Conservation (phyloP, 257 asterid species). For the Marsdenia floribunda region DNA sequence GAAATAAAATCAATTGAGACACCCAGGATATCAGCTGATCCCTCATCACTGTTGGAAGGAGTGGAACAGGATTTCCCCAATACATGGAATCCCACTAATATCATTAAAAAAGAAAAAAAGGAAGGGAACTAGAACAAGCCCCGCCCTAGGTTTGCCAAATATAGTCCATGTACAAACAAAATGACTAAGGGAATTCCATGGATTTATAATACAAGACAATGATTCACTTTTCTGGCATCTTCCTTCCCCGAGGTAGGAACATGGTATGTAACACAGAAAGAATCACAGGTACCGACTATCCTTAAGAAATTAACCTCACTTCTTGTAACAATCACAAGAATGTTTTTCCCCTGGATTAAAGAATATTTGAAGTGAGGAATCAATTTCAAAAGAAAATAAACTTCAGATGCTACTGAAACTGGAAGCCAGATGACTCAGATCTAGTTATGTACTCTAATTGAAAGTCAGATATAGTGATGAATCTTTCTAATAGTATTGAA, state of each 20-base stretch:
- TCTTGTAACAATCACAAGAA: slow-evolving; percentile 91
- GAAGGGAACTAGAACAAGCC: not conserved
- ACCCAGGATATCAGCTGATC: not conserved
- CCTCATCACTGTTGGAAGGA: too few species aligned
- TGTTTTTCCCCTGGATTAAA: slow-evolving; percentile 64
- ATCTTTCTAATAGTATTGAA: not conserved
- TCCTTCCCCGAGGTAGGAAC: slow-evolving; percentile 79
- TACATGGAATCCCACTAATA: too few species aligned
- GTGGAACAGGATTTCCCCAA: too few species aligned
- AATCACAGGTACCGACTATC: slow-evolving; percentile 69
- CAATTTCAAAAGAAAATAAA: too few species aligned
- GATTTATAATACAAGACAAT: slow-evolving; percentile 8
- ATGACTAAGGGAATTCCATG: not conserved
- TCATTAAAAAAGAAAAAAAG: not conserved
- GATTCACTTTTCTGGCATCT: slow-evolving; percentile 72
- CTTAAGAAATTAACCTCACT: slow-evolving; percentile 80
- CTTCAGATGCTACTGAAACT: not conserved
- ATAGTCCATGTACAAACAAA: not conserved
- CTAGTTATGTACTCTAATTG: not conserved
- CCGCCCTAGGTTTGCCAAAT: not conserved
- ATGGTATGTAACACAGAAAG: slow-evolving; percentile 74
- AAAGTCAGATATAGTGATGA: not conserved
- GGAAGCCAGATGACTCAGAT: not conserved
- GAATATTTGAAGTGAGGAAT: not conserved
- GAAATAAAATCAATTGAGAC: not conserved